Conservation (phyloP, 192 early-diverging fungal species). For the Umbelopsis isabellina region DNA sequence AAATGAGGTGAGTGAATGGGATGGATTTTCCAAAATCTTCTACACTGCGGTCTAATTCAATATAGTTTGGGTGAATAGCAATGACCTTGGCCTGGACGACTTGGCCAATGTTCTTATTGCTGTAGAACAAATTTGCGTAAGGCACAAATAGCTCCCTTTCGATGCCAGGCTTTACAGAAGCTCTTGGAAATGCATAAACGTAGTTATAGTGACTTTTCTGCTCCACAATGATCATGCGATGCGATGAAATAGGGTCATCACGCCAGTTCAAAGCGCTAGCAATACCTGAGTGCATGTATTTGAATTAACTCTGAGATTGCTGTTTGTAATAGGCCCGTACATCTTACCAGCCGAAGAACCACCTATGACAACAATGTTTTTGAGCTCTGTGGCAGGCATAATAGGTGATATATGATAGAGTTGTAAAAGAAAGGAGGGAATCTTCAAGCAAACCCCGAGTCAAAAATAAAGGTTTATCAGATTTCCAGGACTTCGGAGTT, state of each 20-base stretch:
- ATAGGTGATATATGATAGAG: background rate
- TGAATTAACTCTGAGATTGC: no score
- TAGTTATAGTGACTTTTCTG: conserved; percentile 60
- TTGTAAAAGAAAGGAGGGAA: background rate
- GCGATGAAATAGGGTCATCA: conserved; percentile 40
- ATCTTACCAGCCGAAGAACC: conserved; percentile 55
- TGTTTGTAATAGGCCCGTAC: background rate
- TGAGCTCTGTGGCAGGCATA: conserved; percentile 5
- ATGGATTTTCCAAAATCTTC: conserved; percentile 49
- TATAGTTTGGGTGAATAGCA: conserved; percentile 47
- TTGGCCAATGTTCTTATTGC: conserved; percentile 39
- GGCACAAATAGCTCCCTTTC: conserved; percentile 63
- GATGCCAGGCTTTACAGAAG: conserved; percentile 55
- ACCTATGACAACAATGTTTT: conserved; percentile 51
- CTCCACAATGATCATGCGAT: conserved; percentile 62
- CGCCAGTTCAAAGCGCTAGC: conserved; percentile 34
- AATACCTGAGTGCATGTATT: conserved; percentile 27
- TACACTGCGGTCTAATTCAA: conserved; percentile 56
- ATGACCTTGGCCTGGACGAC: conserved; percentile 55
- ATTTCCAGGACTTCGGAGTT: no score
- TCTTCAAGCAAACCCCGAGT: no score
- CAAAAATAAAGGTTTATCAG: no score
- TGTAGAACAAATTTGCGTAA: conserved; percentile 48
- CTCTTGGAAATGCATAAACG: conserved; percentile 68
- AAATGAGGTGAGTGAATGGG: conserved; percentile 58